These are phyloP conservation scores for Leccinum incarnatum DNA, from an alignment of 768 basidiomycete species.

Conservation along the genomic window DNA sequence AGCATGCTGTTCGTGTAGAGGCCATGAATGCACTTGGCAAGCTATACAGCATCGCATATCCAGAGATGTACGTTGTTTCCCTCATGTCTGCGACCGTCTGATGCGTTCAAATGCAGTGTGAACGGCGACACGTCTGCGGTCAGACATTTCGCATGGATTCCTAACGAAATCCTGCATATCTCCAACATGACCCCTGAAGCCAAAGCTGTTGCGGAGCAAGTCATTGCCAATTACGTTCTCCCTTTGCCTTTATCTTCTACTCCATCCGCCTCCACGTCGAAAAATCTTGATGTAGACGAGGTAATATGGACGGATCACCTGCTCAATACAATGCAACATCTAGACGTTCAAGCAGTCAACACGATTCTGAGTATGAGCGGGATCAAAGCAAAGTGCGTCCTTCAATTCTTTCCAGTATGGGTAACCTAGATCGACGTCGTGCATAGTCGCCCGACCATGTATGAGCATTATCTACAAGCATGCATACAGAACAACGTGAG, in stretches of 20 bases:
- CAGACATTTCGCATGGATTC: conserved; percentile 91
- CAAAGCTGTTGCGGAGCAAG: conserved; percentile 63
- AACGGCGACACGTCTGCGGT: conserved; percentile 71
- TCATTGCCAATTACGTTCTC: conserved; percentile 72
- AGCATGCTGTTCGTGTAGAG: conserved; percentile 67
- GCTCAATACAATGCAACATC: conserved; percentile 64
- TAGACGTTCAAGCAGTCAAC: conserved; percentile 59
- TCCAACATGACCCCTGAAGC: conserved; percentile 52
- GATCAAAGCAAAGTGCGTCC: conserved; percentile 56
- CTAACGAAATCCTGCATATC: conserved; percentile 63
- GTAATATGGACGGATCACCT: conserved; percentile 82
- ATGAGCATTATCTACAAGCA: conserved; percentile 64
- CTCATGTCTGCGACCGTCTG: not conserved
- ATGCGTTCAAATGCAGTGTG: conserved; percentile 51
- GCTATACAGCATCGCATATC: conserved; percentile 77
- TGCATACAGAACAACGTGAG: conserved; percentile 85
- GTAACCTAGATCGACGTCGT: conserved; percentile 2
- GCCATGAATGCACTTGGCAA: conserved; percentile 75
- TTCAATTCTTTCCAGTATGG: not conserved
- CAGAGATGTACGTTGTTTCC: conserved; percentile 73
- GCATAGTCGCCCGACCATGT: conserved; percentile 63
- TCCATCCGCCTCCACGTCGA: conserved; percentile 40
- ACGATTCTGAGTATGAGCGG: conserved; percentile 60
- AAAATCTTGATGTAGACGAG: conserved; percentile 66
- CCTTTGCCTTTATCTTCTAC: conserved; percentile 61